Evolutionary conservation across 176 grass and related monocot species (phyloP).

Genomic region (Neostapfia colusana): DNA sequence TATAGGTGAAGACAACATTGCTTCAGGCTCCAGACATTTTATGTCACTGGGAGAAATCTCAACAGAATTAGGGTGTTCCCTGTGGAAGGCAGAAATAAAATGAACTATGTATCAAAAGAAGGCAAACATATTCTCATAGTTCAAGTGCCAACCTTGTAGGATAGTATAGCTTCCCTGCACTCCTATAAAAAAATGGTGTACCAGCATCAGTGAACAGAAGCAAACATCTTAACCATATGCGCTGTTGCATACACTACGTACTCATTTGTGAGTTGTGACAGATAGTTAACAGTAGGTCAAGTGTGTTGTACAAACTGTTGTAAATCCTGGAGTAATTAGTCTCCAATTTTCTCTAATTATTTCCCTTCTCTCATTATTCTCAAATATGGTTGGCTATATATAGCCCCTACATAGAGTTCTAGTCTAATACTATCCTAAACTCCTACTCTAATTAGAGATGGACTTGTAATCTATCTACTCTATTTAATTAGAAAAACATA

Average conservation of each 20-base stretch:
- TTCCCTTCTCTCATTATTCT: too few species aligned
- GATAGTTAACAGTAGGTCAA: slow-evolving; percentile 11
- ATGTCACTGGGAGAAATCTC: slow-evolving; percentile 73
- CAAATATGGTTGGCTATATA: too few species aligned
- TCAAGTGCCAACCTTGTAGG: slow-evolving; percentile 66
- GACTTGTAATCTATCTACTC: too few species aligned
- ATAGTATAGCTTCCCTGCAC: slow-evolving; percentile 62
- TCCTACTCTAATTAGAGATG: too few species aligned
- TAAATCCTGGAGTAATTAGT: too few species aligned
- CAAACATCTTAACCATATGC: slow-evolving; percentile 23
- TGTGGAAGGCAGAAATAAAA: slow-evolving; percentile 38
- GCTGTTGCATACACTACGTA: slow-evolving; percentile 13
- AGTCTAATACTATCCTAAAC: too few species aligned
- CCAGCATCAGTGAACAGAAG: slow-evolving; percentile 32
- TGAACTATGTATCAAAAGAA: slow-evolving; percentile 34
- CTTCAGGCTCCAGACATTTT: slow-evolving; percentile 77
- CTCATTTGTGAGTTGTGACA: slow-evolving; percentile 8
- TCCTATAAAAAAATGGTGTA: slow-evolving; percentile 53
- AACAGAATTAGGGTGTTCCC: slow-evolving; percentile 63
- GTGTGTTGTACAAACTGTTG: not conserved
- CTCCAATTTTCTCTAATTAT: too few species aligned
- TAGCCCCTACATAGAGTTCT: too few species aligned
- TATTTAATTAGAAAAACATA: too few species aligned
- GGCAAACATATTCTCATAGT: slow-evolving; percentile 11
- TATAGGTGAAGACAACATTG: slow-evolving; percentile 80